phyloP scores from a whole-genome alignment of 345 rosid species.

The Trapa incisa region DNA sequence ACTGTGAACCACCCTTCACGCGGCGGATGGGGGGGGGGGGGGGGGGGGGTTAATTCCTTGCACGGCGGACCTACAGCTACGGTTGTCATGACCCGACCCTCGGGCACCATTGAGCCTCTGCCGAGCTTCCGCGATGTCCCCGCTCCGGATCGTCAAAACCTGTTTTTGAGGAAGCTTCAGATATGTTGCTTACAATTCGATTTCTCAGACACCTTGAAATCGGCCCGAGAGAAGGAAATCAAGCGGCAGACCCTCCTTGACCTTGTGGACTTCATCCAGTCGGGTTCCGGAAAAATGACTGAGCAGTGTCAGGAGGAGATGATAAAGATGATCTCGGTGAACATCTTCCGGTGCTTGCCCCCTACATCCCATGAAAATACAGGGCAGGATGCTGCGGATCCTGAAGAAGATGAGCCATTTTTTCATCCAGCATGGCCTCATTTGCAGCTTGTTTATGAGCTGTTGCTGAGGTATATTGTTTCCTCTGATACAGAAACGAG shows the following conservation, averaged over 20 bases:
- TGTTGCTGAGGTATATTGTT: conserved; percentile 59
- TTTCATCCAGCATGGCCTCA: conserved; percentile 87
- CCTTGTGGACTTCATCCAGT: conserved; percentile 68
- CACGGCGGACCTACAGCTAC: conserved; percentile 10
- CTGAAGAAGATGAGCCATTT: conserved; percentile 78
- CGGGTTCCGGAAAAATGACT: conserved; percentile 54
- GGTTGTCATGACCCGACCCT: conserved; percentile 17
- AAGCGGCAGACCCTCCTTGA: conserved; percentile 69
- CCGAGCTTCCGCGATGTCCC: conserved; percentile 56
- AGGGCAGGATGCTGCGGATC: conserved; percentile 62
- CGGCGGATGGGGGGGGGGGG: conserved; percentile 8
- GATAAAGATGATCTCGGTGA: conserved; percentile 57
- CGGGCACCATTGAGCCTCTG: conserved; percentile 47
- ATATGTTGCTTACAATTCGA: conserved; percentile 74
- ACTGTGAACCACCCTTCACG: conserved; percentile 63
- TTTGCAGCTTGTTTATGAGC: conserved; percentile 74
- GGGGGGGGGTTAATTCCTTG: conserved; percentile 11
- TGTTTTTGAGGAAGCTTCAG: conserved; percentile 63
- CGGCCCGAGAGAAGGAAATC: conserved; percentile 66
- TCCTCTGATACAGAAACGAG: conserved; percentile 72
- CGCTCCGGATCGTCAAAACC: conserved; percentile 40
- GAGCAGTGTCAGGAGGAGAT: conserved; percentile 72
- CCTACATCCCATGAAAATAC: conserved; percentile 70
- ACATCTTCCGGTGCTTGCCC: conserved; percentile 64
- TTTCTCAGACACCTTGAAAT: conserved; percentile 40